Conservation (phyloP, 257 asterid genomes). For the Voacanga thouarsii region DNA sequence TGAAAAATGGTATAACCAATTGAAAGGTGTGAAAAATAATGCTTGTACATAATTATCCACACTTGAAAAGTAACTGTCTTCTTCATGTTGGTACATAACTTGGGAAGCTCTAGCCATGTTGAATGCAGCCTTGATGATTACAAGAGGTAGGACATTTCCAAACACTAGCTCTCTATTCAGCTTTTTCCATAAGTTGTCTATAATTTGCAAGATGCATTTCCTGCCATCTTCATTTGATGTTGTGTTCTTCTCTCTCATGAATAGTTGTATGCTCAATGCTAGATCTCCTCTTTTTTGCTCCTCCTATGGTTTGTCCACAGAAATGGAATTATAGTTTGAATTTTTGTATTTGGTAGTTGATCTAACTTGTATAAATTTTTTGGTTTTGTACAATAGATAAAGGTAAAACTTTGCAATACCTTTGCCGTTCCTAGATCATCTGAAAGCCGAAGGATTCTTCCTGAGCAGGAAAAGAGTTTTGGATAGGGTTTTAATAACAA, state of each 20-base stretch:
- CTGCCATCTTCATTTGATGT: conserved; percentile 46
- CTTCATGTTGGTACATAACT: conserved; percentile 71
- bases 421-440: conserved; percentile 69
- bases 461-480: conserved; percentile 53
- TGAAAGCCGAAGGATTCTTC: conserved; percentile 70
- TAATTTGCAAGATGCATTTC: conserved; percentile 34
- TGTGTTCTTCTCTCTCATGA: conserved; percentile 48
- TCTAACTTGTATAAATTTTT: no score
- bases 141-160: conserved; percentile 38
- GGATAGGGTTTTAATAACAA: conserved; percentile 50
- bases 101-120: conserved; percentile 79
- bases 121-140: conserved; percentile 49
- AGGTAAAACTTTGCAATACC: conserved; percentile 25
- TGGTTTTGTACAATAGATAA: no score
- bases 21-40: conserved; percentile 63
- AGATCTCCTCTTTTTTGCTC: conserved; percentile 73
- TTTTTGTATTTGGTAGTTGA: background rate
- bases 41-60: conserved; percentile 69
- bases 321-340: background rate
- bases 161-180: conserved; percentile 45
- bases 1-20: background rate
- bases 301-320: conserved; percentile 31
- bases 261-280: conserved; percentile 49
- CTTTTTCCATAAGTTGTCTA: conserved; percentile 50
- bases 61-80: conserved; percentile 52